Evolutionary conservation across 495 filamentous ascomycete species (phyloP).

Genomic region (Annulohypoxylon maeteangense): DNA sequence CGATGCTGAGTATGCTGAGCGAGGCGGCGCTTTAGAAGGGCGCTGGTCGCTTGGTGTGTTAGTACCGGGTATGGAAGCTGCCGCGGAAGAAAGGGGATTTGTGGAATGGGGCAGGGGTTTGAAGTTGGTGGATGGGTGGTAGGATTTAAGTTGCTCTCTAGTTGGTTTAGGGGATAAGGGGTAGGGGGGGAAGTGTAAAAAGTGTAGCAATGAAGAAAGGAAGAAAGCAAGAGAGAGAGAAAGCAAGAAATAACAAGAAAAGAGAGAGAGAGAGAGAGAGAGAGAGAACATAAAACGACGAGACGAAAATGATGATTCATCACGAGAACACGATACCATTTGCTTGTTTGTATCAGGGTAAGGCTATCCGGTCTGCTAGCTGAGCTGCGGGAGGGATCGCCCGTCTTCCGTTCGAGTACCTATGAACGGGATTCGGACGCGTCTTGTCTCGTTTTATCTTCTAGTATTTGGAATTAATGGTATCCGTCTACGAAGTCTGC

Average conservation of each 20-base stretch:
- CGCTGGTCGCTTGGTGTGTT: neutral
- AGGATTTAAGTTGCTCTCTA: neutral
- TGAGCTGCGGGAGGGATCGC: neutral
- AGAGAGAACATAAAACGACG: neutral
- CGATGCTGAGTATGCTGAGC: conserved; percentile 61
- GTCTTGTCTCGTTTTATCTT: too few relatives aligned
- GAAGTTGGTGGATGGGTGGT: too few relatives aligned
- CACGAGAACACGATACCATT: neutral
- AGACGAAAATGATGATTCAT: neutral
- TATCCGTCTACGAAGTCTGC: neutral
- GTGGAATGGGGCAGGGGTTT: too few relatives aligned
- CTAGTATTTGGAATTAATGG: neutral
- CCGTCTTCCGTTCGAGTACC: neutral
- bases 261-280: neutral
- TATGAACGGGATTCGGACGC: neutral
- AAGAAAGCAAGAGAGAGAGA: neutral
- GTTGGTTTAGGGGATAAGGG: neutral
- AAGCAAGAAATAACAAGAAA: neutral
- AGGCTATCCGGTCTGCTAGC: neutral
- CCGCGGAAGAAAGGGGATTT: neutral
- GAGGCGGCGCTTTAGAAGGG: conserved; percentile 55
- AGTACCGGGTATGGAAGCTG: neutral
- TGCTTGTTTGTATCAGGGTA: conserved; percentile 6
- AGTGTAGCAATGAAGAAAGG: neutral
- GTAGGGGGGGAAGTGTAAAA: neutral